These are phyloP conservation scores for Alternaria atra DNA, from an alignment of 2,329 filamentous ascomycete genomes.

Conservation along the genomic window DNA sequence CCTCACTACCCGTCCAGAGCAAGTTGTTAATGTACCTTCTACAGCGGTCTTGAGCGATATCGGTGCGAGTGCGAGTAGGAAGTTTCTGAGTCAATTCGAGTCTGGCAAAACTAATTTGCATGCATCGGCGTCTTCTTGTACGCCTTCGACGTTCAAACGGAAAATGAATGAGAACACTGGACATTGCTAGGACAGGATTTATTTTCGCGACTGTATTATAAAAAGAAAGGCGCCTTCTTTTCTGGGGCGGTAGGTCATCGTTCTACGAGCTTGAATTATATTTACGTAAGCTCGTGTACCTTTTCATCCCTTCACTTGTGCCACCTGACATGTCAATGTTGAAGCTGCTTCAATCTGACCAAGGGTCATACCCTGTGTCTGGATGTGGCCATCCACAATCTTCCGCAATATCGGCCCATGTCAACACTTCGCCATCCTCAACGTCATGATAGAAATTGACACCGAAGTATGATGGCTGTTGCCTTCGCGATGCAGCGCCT, in stretches of 20 bases:
- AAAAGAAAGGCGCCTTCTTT: neutral
- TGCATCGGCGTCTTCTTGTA: conserved; percentile 3
- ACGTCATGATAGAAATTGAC: neutral
- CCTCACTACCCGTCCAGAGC: neutral
- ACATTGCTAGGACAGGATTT: conserved; percentile 7
- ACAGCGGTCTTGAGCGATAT: conserved; percentile 12
- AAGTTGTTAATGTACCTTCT: conserved; percentile 8
- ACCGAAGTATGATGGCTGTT: neutral
- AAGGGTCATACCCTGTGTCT: neutral
- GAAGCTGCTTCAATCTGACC: neutral
- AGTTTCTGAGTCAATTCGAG: conserved; percentile 3
- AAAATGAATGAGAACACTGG: conserved; percentile 7
- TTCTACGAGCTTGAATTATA: neutral
- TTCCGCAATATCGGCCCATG: neutral
- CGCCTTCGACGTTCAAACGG: neutral
- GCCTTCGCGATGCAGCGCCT: too few relatives aligned
- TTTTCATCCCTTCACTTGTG: neutral
- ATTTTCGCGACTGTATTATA: conserved; percentile 2
- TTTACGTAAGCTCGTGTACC: neutral
- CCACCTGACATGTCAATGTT: neutral
- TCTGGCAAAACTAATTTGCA: conserved; percentile 2
- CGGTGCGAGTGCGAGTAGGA: conserved; percentile 3
- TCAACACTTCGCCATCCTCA: neutral
- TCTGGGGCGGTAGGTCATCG: neutral
- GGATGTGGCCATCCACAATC: neutral